A percentile compares a stretch with the other conserved stretches of the same genome.
These are phyloP conservation scores for Aphanomyces astaci DNA, from an alignment of 352 stramenopile genomes.

Conservation along the genomic window DNA sequence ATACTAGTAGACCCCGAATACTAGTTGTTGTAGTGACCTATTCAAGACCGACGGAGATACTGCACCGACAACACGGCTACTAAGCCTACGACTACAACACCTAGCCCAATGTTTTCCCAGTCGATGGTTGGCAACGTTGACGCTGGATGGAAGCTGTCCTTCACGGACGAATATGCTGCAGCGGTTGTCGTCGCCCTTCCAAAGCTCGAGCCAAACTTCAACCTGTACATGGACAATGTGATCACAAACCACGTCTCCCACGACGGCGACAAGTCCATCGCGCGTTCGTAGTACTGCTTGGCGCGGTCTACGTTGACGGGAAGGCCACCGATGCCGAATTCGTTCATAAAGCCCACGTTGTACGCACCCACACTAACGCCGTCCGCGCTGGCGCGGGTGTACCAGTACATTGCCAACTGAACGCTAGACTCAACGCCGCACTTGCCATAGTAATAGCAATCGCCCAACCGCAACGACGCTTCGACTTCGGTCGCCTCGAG, in stretches of 20 bases:
- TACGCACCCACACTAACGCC: conserved; percentile 52
- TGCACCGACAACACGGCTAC: neutral
- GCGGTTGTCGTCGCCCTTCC: neutral
- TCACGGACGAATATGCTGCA: too few species aligned
- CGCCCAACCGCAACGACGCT: conserved; percentile 56
- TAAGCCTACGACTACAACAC: neutral
- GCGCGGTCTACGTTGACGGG: conserved; percentile 41
- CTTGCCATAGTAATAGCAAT: conserved; percentile 68
- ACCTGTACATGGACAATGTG: conserved; percentile 31
- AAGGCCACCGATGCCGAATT: conserved; percentile 46
- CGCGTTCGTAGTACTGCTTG: conserved; percentile 51
- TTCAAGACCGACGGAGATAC: neutral
- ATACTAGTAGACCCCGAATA: too few species aligned
- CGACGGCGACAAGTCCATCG: conserved; percentile 39
- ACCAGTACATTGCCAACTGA: conserved; percentile 46
- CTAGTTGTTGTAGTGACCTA: too few species aligned
- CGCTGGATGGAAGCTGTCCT: neutral
- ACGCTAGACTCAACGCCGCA: conserved; percentile 33
- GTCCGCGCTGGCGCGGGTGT: conserved; percentile 58
- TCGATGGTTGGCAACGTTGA: neutral
- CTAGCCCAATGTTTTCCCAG: conserved; percentile 4
- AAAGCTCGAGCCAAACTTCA: conserved; percentile 21
- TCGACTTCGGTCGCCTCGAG: conserved; percentile 39
- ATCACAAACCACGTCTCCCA: conserved; percentile 33
- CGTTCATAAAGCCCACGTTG: conserved; percentile 68